phyloP scores from a whole-genome alignment of 2,329 filamentous ascomycete genomes.

The Hymenoscyphus occultus region DNA sequence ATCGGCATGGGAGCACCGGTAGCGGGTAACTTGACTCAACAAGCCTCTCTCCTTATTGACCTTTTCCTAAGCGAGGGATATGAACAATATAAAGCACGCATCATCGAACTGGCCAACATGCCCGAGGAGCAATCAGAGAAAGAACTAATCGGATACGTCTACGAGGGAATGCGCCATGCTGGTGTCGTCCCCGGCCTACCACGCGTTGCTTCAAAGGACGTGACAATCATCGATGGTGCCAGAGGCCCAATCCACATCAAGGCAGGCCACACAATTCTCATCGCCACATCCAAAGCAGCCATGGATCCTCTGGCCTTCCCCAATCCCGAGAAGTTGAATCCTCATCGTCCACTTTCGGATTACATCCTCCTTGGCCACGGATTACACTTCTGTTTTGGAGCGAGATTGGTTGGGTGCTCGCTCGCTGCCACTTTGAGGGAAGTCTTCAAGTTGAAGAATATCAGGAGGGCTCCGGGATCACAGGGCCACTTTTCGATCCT shows the following conservation, averaged over 20 bases:
- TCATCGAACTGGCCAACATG: constrained; percentile 47
- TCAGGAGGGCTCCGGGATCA: constrained; percentile 39
- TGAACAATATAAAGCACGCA: constrained; percentile 49
- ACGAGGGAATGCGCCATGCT: constrained; percentile 53
- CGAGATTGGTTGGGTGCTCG: constrained; percentile 39
- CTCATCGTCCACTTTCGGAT: constrained; percentile 40
- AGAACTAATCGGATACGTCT: constrained; percentile 52
- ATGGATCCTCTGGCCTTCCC: constrained; percentile 43
- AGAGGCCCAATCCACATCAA: constrained; percentile 47
- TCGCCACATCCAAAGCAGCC: constrained; percentile 43
- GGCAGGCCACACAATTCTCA: constrained; percentile 42
- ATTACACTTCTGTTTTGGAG: constrained; percentile 42
- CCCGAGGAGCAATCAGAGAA: constrained; percentile 41
- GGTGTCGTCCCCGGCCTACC: constrained; percentile 51
- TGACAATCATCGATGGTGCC: constrained; percentile 44
- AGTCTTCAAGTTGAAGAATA: constrained; percentile 44
- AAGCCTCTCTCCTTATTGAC: constrained; percentile 52
- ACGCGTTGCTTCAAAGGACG: constrained; percentile 46
- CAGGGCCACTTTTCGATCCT: constrained; percentile 43
- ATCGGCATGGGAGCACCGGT: constrained; percentile 49
- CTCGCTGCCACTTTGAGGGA: constrained; percentile 44
- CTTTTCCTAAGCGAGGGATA: constrained; percentile 49
- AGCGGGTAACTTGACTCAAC: constrained; percentile 50
- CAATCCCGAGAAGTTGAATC: constrained; percentile 42
- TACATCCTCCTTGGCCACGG: constrained; percentile 43